Evolutionary conservation across 305 asterid genomes (phyloP).

Genomic region (Fraxinus latifolia): DNA sequence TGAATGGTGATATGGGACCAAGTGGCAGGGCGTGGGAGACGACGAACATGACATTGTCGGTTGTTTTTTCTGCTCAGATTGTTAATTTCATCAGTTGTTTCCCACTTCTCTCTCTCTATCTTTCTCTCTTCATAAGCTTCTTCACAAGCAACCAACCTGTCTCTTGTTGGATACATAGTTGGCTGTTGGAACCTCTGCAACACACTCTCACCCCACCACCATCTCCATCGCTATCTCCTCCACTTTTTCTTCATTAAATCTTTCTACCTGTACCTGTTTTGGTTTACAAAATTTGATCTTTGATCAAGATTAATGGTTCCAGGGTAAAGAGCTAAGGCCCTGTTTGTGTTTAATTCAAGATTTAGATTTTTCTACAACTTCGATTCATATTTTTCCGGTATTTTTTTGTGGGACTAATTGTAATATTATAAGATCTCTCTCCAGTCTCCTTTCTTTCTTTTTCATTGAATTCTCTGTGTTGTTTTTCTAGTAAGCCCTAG

Average conservation of each 20-base stretch:
- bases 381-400: background rate
- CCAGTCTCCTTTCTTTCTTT: background rate
- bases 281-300: background rate
- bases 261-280: background rate
- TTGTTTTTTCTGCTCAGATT: slow-evolving; percentile 61
- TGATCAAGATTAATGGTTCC: background rate
- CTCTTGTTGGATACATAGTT: slow-evolving; percentile 73
- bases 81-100: slow-evolving; percentile 41
- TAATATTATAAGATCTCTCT: background rate
- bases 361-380: background rate
- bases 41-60: slow-evolving; percentile 98
- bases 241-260: background rate
- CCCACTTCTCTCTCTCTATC: slow-evolving; percentile 28
- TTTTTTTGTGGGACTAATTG: background rate
- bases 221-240: background rate
- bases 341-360: background rate
- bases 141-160: slow-evolving; percentile 89
- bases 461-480: background rate
- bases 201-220: slow-evolving; percentile 25
- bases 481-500: background rate
- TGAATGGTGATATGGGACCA: slow-evolving; percentile 71
- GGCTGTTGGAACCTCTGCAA: slow-evolving; percentile 79
- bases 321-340: background rate
- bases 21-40: slow-evolving; percentile 98
- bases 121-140: slow-evolving; percentile 46